Conservation (phyloP, 257 asterid genomes). For the Fraxinus pennsylvanica region DNA sequence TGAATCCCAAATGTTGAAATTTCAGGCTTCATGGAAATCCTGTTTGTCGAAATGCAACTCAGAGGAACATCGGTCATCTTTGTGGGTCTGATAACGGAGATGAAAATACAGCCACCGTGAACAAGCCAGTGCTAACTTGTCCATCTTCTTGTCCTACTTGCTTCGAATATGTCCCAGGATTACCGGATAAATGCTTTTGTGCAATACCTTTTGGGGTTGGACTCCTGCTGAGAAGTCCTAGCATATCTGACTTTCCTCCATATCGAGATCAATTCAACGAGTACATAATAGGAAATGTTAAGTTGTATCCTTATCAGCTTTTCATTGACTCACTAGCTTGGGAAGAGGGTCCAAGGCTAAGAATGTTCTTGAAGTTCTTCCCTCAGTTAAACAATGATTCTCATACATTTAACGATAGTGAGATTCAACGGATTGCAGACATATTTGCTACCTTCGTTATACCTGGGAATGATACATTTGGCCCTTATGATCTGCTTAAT, state of each 20-base stretch:
- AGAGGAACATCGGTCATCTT: conserved; percentile 32
- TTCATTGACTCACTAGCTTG: conserved; percentile 40
- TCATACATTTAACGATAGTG: conserved; percentile 28
- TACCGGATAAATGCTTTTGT: conserved; percentile 45
- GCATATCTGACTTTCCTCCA: conserved; percentile 45
- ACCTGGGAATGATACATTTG: conserved; percentile 41
- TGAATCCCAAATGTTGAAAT: background rate
- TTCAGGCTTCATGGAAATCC: conserved; percentile 50
- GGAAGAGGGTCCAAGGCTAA: conserved; percentile 55
- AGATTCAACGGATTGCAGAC: conserved; percentile 34
- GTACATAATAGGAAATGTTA: conserved; percentile 30
- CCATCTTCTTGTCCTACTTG: conserved; percentile 31
- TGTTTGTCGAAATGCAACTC: conserved; percentile 40
- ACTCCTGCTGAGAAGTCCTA: conserved; percentile 52
- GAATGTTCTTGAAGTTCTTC: conserved; percentile 43
- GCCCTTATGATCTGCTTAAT: conserved; percentile 57
- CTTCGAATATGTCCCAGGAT: conserved; percentile 40
- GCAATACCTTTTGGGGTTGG: conserved; percentile 59
- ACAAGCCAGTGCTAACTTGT: conserved; percentile 36
- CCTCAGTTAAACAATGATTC: conserved; percentile 36
- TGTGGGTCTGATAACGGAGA: conserved; percentile 36
- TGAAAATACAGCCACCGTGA: conserved; percentile 26
- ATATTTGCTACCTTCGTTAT: conserved; percentile 43
- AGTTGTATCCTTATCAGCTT: conserved; percentile 33
- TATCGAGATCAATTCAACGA: conserved; percentile 20